A percentile compares a stretch with the other conserved stretches of the same genome.
These are phyloP conservation scores for Buddleja alternifolia DNA, from an alignment of 257 asterid species.

Conservation along the genomic window DNA sequence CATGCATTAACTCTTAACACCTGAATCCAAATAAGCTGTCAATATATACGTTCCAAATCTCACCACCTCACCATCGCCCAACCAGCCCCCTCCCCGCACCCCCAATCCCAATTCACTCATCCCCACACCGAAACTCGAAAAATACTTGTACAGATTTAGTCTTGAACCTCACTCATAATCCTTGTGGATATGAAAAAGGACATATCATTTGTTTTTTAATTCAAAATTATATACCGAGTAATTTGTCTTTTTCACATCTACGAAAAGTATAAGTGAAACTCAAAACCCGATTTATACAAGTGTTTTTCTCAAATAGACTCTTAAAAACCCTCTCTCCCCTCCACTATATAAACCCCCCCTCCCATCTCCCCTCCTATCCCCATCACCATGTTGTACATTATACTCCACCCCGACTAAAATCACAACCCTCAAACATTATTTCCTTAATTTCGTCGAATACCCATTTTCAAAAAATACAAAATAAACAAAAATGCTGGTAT, in stretches of 20 bases:
- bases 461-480: background rate
- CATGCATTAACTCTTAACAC: no score
- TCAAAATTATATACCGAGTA: no score
- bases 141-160: no score
- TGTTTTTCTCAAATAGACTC: slow-evolving; percentile 43
- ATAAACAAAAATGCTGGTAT: slow-evolving; percentile 52
- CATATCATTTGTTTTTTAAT: no score
- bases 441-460: background rate
- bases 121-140: slow-evolving; percentile 15
- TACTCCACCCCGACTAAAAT: slow-evolving; percentile 29
- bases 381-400: slow-evolving; percentile 42
- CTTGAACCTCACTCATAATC: no score
- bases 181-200: no score
- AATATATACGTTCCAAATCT: background rate
- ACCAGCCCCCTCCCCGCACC: no score
- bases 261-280: no score
- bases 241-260: no score
- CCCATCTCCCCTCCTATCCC: slow-evolving; percentile 1
- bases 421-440: background rate
- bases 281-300: no score
- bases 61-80: background rate
- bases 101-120: background rate
- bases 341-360: slow-evolving; percentile 31
- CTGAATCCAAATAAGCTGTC: no score
- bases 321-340: background rate